These are phyloP conservation scores for Xylariaceae sp. DNA, from an alignment of 2,329 filamentous ascomycete species.

Conservation along the genomic window DNA sequence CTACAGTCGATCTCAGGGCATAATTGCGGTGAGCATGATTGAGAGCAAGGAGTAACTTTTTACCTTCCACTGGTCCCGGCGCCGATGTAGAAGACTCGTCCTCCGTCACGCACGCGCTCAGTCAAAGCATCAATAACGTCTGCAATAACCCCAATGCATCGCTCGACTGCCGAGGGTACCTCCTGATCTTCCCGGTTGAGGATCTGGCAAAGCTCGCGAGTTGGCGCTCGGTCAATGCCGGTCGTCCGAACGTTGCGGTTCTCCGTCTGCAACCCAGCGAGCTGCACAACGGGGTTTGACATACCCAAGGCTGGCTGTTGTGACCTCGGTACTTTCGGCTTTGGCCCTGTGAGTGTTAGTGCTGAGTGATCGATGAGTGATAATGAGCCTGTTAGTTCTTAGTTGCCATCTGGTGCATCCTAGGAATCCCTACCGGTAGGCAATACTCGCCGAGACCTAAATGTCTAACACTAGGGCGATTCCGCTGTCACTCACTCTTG, in stretches of 20 bases:
- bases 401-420: not conserved
- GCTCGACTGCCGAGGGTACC: slow-evolving; percentile 9
- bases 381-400: not conserved
- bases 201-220: slow-evolving; percentile 16
- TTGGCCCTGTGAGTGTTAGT: not conserved
- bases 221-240: slow-evolving; percentile 10
- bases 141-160: slow-evolving; percentile 17
- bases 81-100: slow-evolving; percentile 23
- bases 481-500: not conserved
- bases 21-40: too few relatives aligned
- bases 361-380: not conserved
- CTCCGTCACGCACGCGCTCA: slow-evolving; percentile 21
- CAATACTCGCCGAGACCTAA: not conserved
- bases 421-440: not conserved
- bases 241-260: slow-evolving; percentile 7
- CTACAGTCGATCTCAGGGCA: too few relatives aligned
- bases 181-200: slow-evolving; percentile 18
- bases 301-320: not conserved
- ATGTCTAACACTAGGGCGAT: not conserved
- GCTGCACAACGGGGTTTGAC: slow-evolving; percentile 4
- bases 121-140: slow-evolving; percentile 16
- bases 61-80: slow-evolving; percentile 25
- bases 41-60: not conserved
- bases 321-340: not conserved
- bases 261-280: slow-evolving; percentile 21